Evolutionary conservation across 345 rosid genomes (phyloP).

Genomic region (Erodium maritimum): DNA sequence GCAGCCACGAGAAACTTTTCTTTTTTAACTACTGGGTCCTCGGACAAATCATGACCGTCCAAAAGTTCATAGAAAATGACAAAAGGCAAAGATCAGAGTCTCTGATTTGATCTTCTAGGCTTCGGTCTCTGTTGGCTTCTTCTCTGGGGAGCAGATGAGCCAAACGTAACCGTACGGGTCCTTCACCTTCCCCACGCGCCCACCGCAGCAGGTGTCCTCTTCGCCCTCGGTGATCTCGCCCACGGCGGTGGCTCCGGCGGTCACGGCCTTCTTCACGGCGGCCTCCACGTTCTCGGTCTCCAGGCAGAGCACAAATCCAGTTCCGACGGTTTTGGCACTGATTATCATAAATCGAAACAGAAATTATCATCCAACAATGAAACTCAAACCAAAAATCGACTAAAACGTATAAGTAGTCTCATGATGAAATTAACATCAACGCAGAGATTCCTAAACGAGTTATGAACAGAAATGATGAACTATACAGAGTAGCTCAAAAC

Average conservation of each 20-base stretch:
- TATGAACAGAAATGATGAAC: no score
- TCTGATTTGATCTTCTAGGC: constrained; percentile 19
- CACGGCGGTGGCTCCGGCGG: constrained; percentile 52
- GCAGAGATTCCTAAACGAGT: no score
- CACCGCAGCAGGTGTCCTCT: constrained; percentile 29
- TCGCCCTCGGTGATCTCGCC: constrained; percentile 36
- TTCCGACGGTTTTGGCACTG: constrained; percentile 23
- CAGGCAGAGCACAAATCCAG: constrained; percentile 23
- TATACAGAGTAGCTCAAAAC: no score
- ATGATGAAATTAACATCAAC: no score
- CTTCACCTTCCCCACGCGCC: constrained; percentile 51
- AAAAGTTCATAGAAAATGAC: neutral
- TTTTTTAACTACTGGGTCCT: no score
- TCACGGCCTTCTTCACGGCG: constrained; percentile 53
- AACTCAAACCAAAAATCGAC: no score
- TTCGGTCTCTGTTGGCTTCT: constrained; percentile 26
- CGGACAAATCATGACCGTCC: neutral
- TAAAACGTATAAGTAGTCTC: no score
- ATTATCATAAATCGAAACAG: no score
- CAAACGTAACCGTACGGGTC: constrained; percentile 79
- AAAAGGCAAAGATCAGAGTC: no score
- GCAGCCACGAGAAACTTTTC: no score
- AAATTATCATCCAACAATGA: no score
- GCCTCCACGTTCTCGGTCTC: constrained; percentile 62
- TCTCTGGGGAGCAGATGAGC: constrained; percentile 41